Conservation (phyloP, 2,329 filamentous ascomycete genomes). For the Torrubiella hemipterigena region DNA sequence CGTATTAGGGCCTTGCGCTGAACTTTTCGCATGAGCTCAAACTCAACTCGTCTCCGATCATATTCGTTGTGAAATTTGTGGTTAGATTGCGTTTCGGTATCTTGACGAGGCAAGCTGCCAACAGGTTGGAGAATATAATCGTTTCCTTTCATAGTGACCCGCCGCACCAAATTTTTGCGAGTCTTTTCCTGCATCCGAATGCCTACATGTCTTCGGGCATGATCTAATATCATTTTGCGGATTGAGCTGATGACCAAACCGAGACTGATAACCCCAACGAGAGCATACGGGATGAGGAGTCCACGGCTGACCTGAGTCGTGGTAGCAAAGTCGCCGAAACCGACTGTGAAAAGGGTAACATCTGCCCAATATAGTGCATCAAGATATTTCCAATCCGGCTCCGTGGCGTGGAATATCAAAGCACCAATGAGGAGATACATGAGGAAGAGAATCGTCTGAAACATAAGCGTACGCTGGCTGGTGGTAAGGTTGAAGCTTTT, state of each 20-base stretch:
- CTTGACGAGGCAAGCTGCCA: slow-evolving; percentile 7
- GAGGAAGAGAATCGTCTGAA: slow-evolving; percentile 81
- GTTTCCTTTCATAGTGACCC: slow-evolving; percentile 31
- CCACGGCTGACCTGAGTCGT: slow-evolving; percentile 46
- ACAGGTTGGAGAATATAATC: slow-evolving; percentile 40
- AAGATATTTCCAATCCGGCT: slow-evolving; percentile 64
- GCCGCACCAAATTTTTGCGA: slow-evolving; percentile 33
- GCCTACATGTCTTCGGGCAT: slow-evolving; percentile 39
- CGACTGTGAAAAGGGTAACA: slow-evolving; percentile 54
- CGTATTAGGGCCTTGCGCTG: slow-evolving; percentile 53
- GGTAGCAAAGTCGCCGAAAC: slow-evolving; percentile 44
- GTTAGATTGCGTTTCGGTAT: slow-evolving; percentile 1
- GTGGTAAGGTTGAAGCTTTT: slow-evolving; percentile 69
- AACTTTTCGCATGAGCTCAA: slow-evolving; percentile 70
- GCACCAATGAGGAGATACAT: slow-evolving; percentile 71
- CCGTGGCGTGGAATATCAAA: slow-evolving; percentile 59
- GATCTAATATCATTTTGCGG: slow-evolving; percentile 50
- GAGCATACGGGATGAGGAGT: slow-evolving; percentile 71
- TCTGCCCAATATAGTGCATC: slow-evolving; percentile 74
- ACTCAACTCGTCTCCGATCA: slow-evolving; percentile 56
- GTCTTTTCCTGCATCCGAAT: slow-evolving; percentile 49
- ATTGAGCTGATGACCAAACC: slow-evolving; percentile 77
- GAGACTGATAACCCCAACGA: slow-evolving; percentile 73
- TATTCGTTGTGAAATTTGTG: slow-evolving; percentile 26
- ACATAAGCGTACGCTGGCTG: slow-evolving; percentile 75